phyloP scores from a whole-genome alignment of 2,329 filamentous ascomycete genomes.

The Arthrobotrys sinensis region DNA sequence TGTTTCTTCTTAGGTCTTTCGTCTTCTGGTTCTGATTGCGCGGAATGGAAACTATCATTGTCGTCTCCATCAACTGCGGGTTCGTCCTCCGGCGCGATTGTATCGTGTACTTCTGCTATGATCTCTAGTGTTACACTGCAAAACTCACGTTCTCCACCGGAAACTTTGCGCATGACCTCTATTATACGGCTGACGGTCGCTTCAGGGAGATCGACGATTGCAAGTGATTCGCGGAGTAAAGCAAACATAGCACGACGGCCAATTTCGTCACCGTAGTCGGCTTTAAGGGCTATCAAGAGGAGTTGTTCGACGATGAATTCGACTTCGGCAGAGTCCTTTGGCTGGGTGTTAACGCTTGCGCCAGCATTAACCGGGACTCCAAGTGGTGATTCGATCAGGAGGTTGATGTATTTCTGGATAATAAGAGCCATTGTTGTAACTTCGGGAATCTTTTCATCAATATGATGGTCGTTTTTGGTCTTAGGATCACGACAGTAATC shows the following conservation, averaged over 20 bases:
- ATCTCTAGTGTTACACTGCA: constrained; percentile 90
- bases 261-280: constrained; percentile 98
- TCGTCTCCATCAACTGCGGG: constrained; percentile 69
- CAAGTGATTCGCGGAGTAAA: constrained; percentile 86
- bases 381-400: constrained; percentile 66
- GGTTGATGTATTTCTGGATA: constrained; percentile 82
- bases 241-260: constrained; percentile 96
- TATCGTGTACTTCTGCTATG: constrained; percentile 96
- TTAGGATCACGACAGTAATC: constrained; percentile 84
- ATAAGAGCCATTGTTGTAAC: constrained; percentile 92
- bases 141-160: constrained; percentile 86
- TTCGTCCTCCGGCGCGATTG: constrained; percentile 81
- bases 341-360: constrained; percentile 68
- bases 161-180: constrained; percentile 74
- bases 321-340: constrained; percentile 81
- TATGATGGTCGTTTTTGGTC: constrained; percentile 77
- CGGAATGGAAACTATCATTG: constrained; percentile 95
- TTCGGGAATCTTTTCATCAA: constrained; percentile 95
- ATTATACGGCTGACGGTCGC: constrained; percentile 77
- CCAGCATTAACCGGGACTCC: constrained; percentile 66
- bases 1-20: constrained; percentile 44
- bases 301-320: constrained; percentile 97
- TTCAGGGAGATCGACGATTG: constrained; percentile 88
- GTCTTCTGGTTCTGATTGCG: constrained; percentile 74
- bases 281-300: constrained; percentile 88